phyloP scores from a whole-genome alignment of 2,329 filamentous ascomycete species.

The Aspergillus sp. region DNA sequence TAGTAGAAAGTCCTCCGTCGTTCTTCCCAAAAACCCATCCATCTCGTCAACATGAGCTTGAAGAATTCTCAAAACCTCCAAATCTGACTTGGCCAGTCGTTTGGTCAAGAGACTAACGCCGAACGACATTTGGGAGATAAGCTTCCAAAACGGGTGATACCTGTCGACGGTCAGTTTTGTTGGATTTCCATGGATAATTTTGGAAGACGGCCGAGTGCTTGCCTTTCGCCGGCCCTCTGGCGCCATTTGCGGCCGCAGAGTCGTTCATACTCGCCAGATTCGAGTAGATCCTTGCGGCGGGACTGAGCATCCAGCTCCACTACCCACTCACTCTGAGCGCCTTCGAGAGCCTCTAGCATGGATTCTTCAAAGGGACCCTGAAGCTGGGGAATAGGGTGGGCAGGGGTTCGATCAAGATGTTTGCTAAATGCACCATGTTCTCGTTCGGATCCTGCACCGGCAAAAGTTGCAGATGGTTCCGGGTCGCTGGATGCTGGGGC shows the following conservation, averaged over 20 bases:
- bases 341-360: slow-evolving; percentile 38
- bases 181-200: background rate
- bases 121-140: slow-evolving; percentile 89
- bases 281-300: slow-evolving; percentile 66
- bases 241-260: slow-evolving; percentile 75
- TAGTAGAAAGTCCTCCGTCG: slow-evolving; percentile 78
- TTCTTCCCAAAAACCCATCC: slow-evolving; percentile 83
- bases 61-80: slow-evolving; percentile 83
- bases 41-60: slow-evolving; percentile 92
- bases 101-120: slow-evolving; percentile 85
- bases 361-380: slow-evolving; percentile 49
- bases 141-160: slow-evolving; percentile 85
- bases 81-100: slow-evolving; percentile 81
- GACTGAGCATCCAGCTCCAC: slow-evolving; percentile 40
- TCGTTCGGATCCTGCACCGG: slow-evolving; percentile 2
- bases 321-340: slow-evolving; percentile 24
- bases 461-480: slow-evolving; percentile 6
- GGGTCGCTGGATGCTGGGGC: slow-evolving; percentile 1
- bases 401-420: slow-evolving; percentile 24
- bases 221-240: slow-evolving; percentile 65
- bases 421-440: slow-evolving; percentile 2
- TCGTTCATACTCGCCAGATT: slow-evolving; percentile 66
- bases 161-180: slow-evolving; percentile 34
- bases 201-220: slow-evolving; percentile 9
- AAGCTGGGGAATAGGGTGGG: slow-evolving; percentile 43